Conservation (phyloP, 1,139 yeast species). For the Tardiomyces digboiensis region DNA sequence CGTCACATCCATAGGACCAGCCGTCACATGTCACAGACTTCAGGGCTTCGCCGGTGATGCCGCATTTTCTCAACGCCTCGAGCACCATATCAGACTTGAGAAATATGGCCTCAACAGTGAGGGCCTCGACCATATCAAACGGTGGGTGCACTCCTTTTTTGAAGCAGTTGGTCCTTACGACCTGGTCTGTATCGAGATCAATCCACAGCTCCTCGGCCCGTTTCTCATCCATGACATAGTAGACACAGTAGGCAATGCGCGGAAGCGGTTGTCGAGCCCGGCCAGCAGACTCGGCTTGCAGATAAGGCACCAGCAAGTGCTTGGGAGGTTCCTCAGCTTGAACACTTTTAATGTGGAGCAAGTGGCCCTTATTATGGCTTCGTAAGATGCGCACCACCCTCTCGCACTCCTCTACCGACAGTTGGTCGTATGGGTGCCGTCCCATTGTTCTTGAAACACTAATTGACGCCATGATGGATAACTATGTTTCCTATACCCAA, state of each 20-base stretch:
- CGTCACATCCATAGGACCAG: conserved; percentile 84
- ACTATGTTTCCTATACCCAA: too few relatives aligned
- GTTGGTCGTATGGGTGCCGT: conserved; percentile 55
- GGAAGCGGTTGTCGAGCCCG: conserved; percentile 39
- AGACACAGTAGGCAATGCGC: conserved; percentile 62
- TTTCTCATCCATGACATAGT: conserved; percentile 46
- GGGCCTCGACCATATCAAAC: conserved; percentile 59
- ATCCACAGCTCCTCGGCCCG: conserved; percentile 66
- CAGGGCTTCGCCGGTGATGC: conserved; percentile 43
- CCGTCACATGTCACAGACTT: conserved; percentile 67
- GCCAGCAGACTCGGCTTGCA: conserved; percentile 62
- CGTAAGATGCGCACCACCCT: conserved; percentile 44
- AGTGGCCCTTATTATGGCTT: conserved; percentile 37
- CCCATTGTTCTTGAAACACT: conserved; percentile 8
- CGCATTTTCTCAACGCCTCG: conserved; percentile 45
- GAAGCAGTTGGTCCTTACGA: conserved; percentile 46
- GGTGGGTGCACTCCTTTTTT: conserved; percentile 70
- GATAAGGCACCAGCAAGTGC: conserved; percentile 55
- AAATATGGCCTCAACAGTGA: conserved; percentile 43
- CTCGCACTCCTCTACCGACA: conserved; percentile 55
- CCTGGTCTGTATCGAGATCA: conserved; percentile 47
- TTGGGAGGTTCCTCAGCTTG: conserved; percentile 81
- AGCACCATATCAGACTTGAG: conserved; percentile 50
- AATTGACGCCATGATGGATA: too few relatives aligned
- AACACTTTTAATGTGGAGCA: conserved; percentile 59